phyloP scores from a whole-genome alignment of 805 yeast genomes.

The Suhomyces sp. region DNA sequence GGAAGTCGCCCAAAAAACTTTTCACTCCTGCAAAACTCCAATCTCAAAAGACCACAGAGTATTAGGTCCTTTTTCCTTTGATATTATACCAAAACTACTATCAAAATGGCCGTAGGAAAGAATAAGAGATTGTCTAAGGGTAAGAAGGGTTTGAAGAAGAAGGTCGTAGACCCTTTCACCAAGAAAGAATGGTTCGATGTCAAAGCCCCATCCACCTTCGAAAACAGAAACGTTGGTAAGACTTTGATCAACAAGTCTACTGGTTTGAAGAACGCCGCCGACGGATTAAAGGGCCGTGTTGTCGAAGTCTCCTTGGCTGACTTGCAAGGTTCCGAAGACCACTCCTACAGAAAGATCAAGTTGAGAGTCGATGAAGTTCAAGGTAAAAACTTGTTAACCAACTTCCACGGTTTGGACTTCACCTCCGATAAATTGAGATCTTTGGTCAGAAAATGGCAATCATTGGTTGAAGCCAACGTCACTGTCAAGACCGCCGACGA shows the following conservation, averaged over 20 bases:
- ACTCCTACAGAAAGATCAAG: conserved; percentile 94
- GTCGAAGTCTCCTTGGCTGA: conserved; percentile 95
- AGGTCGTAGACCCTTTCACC: conserved; percentile 98
- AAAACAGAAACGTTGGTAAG: conserved; percentile 98
- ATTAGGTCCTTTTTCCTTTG: background rate
- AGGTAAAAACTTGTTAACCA: conserved; percentile 97
- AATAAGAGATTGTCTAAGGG: conserved; percentile 86
- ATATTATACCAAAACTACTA: background rate
- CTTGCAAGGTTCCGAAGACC: conserved; percentile 98
- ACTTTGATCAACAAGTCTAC: conserved; percentile 97
- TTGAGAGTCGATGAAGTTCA: conserved; percentile 98
- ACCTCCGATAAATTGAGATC: conserved; percentile 97
- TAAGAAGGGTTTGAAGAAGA: conserved; percentile 98
- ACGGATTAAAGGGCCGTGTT: conserved; percentile 97
- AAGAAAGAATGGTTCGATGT: conserved; percentile 98
- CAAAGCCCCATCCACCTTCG: conserved; percentile 98
- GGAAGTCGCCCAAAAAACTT: conserved; percentile 1
- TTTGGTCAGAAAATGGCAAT: conserved; percentile 98
- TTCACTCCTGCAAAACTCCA: conserved; percentile 1
- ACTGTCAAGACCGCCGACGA: conserved; percentile 98
- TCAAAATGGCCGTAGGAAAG: conserved; percentile 51
- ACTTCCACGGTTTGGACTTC: conserved; percentile 99
- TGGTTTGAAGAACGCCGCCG: conserved; percentile 97
- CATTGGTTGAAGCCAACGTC: conserved; percentile 95
- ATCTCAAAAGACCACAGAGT: background rate